Conservation (phyloP, 164 flowering plant genomes). For the Vitis cinerea region DNA sequence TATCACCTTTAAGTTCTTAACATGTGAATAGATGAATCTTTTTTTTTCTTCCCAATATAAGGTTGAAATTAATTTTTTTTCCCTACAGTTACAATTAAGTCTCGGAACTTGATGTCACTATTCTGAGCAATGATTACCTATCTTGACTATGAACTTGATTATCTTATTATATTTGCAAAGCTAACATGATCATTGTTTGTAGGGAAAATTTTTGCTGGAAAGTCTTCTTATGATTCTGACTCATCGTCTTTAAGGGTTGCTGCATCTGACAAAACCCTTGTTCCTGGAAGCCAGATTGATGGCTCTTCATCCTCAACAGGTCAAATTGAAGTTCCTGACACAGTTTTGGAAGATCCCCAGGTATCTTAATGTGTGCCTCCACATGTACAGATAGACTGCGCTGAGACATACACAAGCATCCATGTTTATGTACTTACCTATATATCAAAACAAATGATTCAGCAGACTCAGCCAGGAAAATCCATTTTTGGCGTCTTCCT, state of each 20-base stretch:
- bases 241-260: conserved; percentile 47
- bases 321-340: conserved; percentile 37
- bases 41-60: not conserved
- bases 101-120: too few species aligned
- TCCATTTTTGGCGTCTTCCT: too few species aligned
- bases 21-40: not conserved
- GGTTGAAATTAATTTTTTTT: not conserved
- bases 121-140: not conserved
- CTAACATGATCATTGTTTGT: conserved; percentile 27
- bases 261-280: conserved; percentile 69
- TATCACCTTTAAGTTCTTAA: not conserved
- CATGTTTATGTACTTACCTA: not conserved
- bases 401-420: not conserved
- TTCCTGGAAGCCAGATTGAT: conserved; percentile 64
- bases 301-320: conserved; percentile 44
- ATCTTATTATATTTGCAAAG: not conserved
- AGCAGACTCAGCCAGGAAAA: too few species aligned
- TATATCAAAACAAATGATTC: not conserved
- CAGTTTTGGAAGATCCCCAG: conserved; percentile 41
- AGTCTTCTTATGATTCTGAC: conserved; percentile 54
- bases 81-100: not conserved
- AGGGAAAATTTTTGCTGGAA: conserved; percentile 76
- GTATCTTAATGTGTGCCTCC: conserved; percentile 26
- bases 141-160: not conserved
- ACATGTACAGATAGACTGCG: not conserved